Percentiles rank a stretch among this genome's conserved stretches.
Conservation (phyloP, 176 grass and related monocot genomes). For the Carex myosuroides region DNA sequence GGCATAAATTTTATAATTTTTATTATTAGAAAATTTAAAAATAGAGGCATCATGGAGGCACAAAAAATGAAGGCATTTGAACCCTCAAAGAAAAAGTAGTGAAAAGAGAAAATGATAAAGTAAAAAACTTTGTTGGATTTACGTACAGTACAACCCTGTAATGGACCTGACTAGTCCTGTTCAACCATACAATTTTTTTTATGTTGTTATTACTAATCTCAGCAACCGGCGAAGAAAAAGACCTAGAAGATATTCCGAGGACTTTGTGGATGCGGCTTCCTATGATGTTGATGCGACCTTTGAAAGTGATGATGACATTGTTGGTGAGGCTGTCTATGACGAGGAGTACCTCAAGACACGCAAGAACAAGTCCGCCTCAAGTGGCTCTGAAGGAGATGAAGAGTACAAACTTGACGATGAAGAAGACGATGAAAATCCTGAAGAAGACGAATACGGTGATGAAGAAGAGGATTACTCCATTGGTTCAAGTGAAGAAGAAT, state of each 20-base stretch:
- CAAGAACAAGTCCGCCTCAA: conserved; percentile 41
- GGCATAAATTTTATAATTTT: no score
- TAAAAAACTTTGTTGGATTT: neutral
- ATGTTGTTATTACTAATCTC: neutral
- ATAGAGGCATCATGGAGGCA: no score
- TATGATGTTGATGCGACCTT: conserved; percentile 46
- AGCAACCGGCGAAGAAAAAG: conserved; percentile 70
- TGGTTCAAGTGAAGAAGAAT: conserved; percentile 68
- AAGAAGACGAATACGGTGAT: conserved; percentile 41
- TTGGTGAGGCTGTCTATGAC: conserved; percentile 91
- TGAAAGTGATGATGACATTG: conserved; percentile 79
- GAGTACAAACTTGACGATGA: conserved; percentile 63
- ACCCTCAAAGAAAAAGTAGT: neutral
- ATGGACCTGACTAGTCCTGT: neutral
- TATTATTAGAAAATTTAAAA: no score
- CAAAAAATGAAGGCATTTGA: no score
- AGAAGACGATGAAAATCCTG: conserved; percentile 57
- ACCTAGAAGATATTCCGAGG: conserved; percentile 58
- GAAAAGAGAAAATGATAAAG: neutral
- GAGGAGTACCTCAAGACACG: conserved; percentile 80
- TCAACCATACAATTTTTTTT: neutral
- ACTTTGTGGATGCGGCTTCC: conserved; percentile 63
- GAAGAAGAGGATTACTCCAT: conserved; percentile 51
- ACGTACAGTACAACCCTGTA: neutral
- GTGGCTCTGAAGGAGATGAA: conserved; percentile 51